Percentiles rank a stretch among this genome's conserved stretches.
Evolutionary conservation across 2,329 filamentous ascomycete species (phyloP).

Genomic region (Phialophora verrucosa): DNA sequence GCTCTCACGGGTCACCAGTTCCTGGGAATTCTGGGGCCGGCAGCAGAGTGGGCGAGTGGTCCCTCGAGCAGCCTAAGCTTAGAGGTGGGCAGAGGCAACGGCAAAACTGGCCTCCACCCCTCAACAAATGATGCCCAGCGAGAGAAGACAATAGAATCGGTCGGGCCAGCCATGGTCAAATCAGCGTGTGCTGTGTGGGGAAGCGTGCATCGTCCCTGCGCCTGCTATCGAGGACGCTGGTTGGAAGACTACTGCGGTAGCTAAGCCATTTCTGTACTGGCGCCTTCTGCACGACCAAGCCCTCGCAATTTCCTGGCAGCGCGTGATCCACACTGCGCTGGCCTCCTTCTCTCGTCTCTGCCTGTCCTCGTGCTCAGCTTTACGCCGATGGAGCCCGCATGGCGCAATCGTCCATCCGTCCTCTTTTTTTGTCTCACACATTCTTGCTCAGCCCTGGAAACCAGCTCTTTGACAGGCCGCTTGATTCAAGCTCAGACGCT

Average conservation of each 20-base stretch:
- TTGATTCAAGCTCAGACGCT: conserved; percentile 10
- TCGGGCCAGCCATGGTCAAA: conserved; percentile 10
- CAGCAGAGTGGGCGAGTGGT: not conserved
- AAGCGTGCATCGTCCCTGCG: conserved; percentile 20
- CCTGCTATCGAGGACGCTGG: conserved; percentile 14
- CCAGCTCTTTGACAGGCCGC: not conserved
- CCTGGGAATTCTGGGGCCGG: conserved; percentile 3
- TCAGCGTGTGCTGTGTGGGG: conserved; percentile 11
- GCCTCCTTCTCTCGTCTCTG: not conserved
- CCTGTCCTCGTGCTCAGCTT: conserved; percentile 22
- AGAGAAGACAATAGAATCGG: conserved; percentile 28
- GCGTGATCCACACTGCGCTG: conserved; percentile 29
- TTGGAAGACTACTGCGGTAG: conserved; percentile 22
- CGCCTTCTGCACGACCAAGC: conserved; percentile 21
- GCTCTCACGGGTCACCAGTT: conserved; percentile 7
- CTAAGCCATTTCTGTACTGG: conserved; percentile 21
- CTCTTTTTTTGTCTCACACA: conserved; percentile 19
- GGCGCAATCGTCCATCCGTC: conserved; percentile 12
- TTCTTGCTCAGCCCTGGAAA: conserved; percentile 15
- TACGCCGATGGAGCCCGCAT: conserved; percentile 7
- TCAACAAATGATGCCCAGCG: conserved; percentile 10
- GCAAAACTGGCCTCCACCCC: not conserved
- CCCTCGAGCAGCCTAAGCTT: not conserved
- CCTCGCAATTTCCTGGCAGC: conserved; percentile 33
- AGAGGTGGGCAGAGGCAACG: conserved; percentile 16